Evolutionary conservation across 2,329 filamentous ascomycete genomes (phyloP), one percentile per base, ranked within the genome.

Genomic region (Apiospora saccharicola): DNA sequence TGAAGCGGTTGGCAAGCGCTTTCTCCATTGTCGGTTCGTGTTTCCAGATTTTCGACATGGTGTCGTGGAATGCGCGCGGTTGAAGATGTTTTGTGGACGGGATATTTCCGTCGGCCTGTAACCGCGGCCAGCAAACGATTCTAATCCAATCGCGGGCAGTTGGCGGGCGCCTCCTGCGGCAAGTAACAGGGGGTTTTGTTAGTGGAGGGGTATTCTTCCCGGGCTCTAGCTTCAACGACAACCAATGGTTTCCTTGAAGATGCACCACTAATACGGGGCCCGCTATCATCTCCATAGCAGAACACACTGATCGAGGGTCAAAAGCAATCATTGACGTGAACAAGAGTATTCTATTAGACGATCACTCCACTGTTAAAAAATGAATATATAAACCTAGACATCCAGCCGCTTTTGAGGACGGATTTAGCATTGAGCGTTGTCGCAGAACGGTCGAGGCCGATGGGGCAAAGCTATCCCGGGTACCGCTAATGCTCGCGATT

Each of bases 31-130:
- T 34, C 47, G 16, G 47, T 19, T 70, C 34, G 57, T 64, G 53
- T 61, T 61, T 61, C 53, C 51, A 16, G 51, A 47, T 51, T 69
- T 51, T 30, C 67, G 37, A 41, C 5, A 69, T 24, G 19, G 47
- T 53, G 68, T 70, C 47, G 68, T 43, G 37, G 68, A 57, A 70
- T 47, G 47, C 68, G 68, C 68, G 68, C 68, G 68, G 68, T 53
- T 70, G 68, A 57, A 51, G 46, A 37, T 34, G 46, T 43, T 70
- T 70, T 47, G 68, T 57, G 68, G 46, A 51, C 37, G 68, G 46
- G 44, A 24, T 34, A 64, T 69, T 69, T 49, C 26, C 13, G 26
- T 3, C 26, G 44, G 67, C 67, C 67, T 37, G 67, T 37, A 47
- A 34, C 26, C 67, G 44, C 47, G 67, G 67, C 67, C 67, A 22